Conservation (phyloP, 208 protist genomes). For the Leishmania arabica region DNA sequence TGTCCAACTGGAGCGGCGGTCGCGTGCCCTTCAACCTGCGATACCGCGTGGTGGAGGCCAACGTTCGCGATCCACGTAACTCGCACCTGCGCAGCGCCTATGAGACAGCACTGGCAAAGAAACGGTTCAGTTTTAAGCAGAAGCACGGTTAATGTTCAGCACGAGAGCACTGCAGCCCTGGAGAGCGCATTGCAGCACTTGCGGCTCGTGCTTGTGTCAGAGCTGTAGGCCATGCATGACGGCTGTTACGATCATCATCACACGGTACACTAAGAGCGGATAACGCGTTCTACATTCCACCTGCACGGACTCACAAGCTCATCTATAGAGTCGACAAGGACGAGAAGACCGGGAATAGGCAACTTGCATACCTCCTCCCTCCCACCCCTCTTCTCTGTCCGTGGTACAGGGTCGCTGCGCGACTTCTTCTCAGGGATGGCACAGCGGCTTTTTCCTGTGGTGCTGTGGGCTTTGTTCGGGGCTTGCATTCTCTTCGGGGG, state of each 20-base stretch:
- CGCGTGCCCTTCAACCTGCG: constrained; percentile 89
- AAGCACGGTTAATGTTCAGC: constrained; percentile 14
- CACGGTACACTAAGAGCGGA: neutral
- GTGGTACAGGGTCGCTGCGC: neutral
- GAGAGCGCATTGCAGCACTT: neutral
- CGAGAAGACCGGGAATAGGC: neutral
- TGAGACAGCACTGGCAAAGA: constrained; percentile 51
- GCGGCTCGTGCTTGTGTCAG: neutral
- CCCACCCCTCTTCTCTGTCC: too few species aligned
- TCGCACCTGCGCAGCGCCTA: constrained; percentile 51
- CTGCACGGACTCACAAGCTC: neutral
- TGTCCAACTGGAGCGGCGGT: constrained; percentile 73
- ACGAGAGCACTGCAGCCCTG: neutral
- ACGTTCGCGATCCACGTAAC: constrained; percentile 72
- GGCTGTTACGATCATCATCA: neutral
- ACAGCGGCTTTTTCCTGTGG: neutral
- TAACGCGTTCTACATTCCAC: neutral
- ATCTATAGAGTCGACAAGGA: neutral
- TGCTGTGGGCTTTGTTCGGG: neutral
- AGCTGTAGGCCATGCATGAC: neutral
- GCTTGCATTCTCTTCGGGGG: neutral
- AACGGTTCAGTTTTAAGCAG: constrained; percentile 57
- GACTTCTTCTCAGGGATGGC: neutral
- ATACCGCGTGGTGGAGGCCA: constrained; percentile 84
- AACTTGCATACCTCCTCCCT: neutral